phyloP scores from a whole-genome alignment of 306 rosid genomes.

The Alnus glutinosa region DNA sequence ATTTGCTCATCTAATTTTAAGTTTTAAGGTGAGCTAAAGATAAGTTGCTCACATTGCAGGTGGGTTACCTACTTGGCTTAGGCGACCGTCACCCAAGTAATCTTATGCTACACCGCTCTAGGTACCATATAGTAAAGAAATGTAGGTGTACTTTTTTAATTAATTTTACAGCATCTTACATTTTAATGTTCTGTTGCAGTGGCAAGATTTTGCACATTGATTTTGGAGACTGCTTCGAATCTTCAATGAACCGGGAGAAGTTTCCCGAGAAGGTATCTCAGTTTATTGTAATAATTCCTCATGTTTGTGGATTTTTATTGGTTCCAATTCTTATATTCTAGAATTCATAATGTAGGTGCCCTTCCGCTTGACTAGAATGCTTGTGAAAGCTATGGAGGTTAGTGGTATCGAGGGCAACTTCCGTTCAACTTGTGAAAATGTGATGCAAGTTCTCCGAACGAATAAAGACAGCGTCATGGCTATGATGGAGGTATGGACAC shows the following conservation, averaged over 20 bases:
- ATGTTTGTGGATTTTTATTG: constrained; percentile 9
- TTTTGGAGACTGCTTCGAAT: constrained; percentile 98
- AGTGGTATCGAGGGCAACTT: constrained; percentile 98
- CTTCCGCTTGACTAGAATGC: constrained; percentile 98
- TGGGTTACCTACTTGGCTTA: constrained; percentile 97
- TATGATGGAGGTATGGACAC: constrained; percentile 90
- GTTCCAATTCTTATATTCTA: constrained; percentile 27
- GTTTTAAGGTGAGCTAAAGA: constrained; percentile 13
- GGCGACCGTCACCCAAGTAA: constrained; percentile 99
- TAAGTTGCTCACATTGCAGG: constrained; percentile 48
- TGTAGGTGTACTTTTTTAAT: constrained; percentile 7
- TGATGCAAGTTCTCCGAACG: constrained; percentile 90
- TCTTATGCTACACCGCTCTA: constrained; percentile 88
- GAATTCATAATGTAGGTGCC: constrained; percentile 64
- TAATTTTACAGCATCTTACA: constrained; percentile 27
- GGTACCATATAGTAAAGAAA: constrained; percentile 48
- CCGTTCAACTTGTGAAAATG: constrained; percentile 97
- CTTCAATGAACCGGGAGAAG: constrained; percentile 96
- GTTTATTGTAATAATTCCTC: constrained; percentile 6
- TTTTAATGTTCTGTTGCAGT: constrained; percentile 46
- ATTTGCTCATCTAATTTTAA: not conserved
- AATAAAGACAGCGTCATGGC: constrained; percentile 94
- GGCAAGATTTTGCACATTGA: constrained; percentile 98
- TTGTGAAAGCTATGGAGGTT: constrained; percentile 98
- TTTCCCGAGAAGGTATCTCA: constrained; percentile 85